Base-by-base conservation (phyloP, 2,329 filamentous ascomycete genomes). In the Fusarium staphyleae region DNA sequence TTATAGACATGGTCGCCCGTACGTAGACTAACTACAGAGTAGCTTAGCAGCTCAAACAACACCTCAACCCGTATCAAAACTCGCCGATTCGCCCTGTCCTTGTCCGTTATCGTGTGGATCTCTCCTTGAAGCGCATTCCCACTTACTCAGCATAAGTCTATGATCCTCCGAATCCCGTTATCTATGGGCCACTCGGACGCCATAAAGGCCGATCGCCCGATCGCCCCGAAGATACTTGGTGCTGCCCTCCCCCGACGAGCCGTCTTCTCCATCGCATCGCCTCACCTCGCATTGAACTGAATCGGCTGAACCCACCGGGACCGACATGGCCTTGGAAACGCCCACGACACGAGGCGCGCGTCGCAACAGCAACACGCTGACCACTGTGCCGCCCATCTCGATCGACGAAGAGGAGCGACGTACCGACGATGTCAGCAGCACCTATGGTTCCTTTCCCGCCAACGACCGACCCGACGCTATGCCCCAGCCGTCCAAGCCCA, bases 401-500 rank as follows among this genome's bases (percentile, higher is more conserved):
- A 24, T 30, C 29, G 19, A 28, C 19, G 13, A 50, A 32, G 39
- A 28, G 19, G 13, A 50, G 39, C 47, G 29, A 35, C 46, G 36
- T 19, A 6, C 46, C 46, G 46, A 14, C n/a, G n/a, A n/a, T n/a
- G 30, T 16, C 7, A 16, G 44, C n/a, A 22, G 7, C 19, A 4
- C 19, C 4, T 50, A 54, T 26, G 56, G 53, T 34, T 50, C 51
- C 15, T 45, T 55, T 24, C 40, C 47, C 5, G 9, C 43, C 33
- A 43, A 42, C 40, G 44, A 32, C 22, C 19, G 40, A 11, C n/a
- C 24, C 13, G 45, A 13, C 51, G 49, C 52, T 36, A 29, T 24
- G 3, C 57, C 60, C 13, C 37, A 50, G 3, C 60, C 61, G 2
- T 40, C 65, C 6, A 62, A 62, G 13, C 56, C 57, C 5, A 47